Evolutionary conservation across 345 rosid genomes (phyloP), one percentile per base, ranked within the genome.

Genomic region (Populus deltoides): DNA sequence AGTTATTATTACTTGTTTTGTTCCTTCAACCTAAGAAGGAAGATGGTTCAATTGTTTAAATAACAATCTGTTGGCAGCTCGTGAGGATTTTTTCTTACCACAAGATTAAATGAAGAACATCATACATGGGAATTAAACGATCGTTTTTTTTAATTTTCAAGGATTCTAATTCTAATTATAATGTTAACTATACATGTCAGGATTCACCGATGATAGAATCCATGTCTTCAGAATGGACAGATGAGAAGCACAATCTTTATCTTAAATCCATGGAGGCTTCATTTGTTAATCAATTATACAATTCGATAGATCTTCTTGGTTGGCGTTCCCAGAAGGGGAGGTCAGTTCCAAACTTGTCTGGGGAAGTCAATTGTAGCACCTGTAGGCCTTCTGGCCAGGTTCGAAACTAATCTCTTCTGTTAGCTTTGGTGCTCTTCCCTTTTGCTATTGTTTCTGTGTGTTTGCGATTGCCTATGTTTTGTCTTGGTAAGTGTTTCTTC

Each of bases 191-290:
- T 51, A 59, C 71, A 71, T 75, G 25, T 70, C 86, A 92, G 93
- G 88, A 82, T 77, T 84, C 84, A 57, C 66, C 59, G 22, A 79
- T 67, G 51, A 72, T 80, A 79, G 90, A 85, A 69, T 67, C 86
- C 68, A 71, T 41, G 70, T 51, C 86, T 62, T 82, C 70, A 31
- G 92, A 90, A 73, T 95, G 98, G 99, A 95, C 98, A 25, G 86
- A 95, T 84, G 97, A 92, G 90, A 95, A 95, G 78, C 99, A 95
- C 70, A 88, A 92, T 67, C 82, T 89, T 78, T 95, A 90, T 81
- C 94, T 95, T 72, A 88, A 95, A 80, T 93, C 97, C 18, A 90
- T 95, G 90, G 99, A 95, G 86, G 87, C 97, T 49, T 86, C 98
- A n/a, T 95, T 95, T 78, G 90, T 93, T 25, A 72, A 91, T 70